Evolutionary conservation across 148 eudicot genomes (phyloP).

Genomic region (Vaccinium myrtillus): DNA sequence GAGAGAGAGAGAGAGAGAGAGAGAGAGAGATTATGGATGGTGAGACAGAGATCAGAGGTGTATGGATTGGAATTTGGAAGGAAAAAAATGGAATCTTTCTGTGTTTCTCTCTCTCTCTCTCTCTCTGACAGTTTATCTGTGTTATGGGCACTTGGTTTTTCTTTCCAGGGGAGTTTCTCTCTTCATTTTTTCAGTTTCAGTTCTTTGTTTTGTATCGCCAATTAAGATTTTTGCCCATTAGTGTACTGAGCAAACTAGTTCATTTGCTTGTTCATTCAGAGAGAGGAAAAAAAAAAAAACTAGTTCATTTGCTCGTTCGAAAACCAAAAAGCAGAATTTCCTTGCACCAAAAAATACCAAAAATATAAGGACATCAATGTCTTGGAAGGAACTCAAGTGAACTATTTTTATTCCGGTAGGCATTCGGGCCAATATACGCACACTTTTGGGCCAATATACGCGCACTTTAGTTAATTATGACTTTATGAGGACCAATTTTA

Average conservation of each 20-base stretch:
- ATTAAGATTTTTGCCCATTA: neutral
- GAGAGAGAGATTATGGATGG: conserved; percentile 24
- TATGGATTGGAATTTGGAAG: conserved; percentile 20
- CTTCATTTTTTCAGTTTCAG: conserved; percentile 3
- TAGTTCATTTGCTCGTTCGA: neutral
- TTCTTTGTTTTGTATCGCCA: neutral
- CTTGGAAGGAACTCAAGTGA: neutral
- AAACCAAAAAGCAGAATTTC: too few species aligned
- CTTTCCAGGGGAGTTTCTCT: neutral
- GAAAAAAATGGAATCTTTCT: neutral
- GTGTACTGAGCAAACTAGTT: neutral
- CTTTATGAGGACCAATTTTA: neutral
- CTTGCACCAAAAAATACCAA: too few species aligned
- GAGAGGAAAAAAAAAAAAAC: neutral
- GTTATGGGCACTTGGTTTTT: conserved; percentile 27
- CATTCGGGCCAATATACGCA: neutral
- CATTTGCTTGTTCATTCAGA: neutral
- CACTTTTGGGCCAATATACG: too few species aligned
- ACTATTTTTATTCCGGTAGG: too few species aligned
- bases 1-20: conserved; percentile 13
- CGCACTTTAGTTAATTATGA: too few species aligned
- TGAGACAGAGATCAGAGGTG: conserved; percentile 22
- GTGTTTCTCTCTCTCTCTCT: too few species aligned
- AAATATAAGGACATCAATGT: neutral
- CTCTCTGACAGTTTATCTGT: conserved; percentile 25